Percentiles rank a stretch among this genome's conserved stretches.
Evolutionary conservation across 352 stramenopile genomes (phyloP).

Genomic region (Phytophthora sojae): DNA sequence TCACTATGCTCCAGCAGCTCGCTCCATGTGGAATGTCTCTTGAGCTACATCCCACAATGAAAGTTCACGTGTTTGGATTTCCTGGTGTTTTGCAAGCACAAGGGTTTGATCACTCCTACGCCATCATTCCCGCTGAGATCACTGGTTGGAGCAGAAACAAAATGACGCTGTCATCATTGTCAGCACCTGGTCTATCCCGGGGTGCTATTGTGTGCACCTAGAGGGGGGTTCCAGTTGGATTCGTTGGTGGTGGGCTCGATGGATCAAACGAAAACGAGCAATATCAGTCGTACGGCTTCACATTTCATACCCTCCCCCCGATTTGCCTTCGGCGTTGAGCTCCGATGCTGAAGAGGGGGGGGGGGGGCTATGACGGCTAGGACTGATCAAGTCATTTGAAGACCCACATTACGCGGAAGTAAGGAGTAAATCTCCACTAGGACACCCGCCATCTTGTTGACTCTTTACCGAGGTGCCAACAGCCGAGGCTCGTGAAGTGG

Average conservation of each 20-base stretch:
- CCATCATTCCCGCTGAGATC: conserved; percentile 45
- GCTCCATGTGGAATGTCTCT: conserved; percentile 23
- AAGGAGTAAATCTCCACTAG: too few species aligned
- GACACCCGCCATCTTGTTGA: too few species aligned
- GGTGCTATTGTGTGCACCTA: conserved; percentile 42
- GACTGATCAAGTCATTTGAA: too few species aligned
- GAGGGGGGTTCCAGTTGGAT: conserved; percentile 44
- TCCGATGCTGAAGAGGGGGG: too few species aligned
- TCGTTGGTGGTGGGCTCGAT: too few species aligned
- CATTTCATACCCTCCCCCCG: conserved; percentile 12
- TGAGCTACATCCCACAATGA: conserved; percentile 20
- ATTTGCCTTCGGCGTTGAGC: too few species aligned
- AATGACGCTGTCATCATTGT: conserved; percentile 27
- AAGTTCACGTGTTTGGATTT: conserved; percentile 39
- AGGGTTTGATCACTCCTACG: conserved; percentile 26
- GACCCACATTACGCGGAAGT: too few species aligned
- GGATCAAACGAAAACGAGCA: conserved; percentile 31
- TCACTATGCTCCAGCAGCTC: conserved; percentile 21
- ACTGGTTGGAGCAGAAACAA: conserved; percentile 32
- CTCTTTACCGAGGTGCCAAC: too few species aligned
- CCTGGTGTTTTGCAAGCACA: conserved; percentile 21
- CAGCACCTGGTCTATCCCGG: conserved; percentile 34
- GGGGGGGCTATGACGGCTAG: too few species aligned
- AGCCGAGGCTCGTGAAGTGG: too few species aligned
- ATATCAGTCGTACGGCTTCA: conserved; percentile 46